Conservation (phyloP, 805 yeast genomes). For the Schizosaccharomyces lindneri region DNA sequence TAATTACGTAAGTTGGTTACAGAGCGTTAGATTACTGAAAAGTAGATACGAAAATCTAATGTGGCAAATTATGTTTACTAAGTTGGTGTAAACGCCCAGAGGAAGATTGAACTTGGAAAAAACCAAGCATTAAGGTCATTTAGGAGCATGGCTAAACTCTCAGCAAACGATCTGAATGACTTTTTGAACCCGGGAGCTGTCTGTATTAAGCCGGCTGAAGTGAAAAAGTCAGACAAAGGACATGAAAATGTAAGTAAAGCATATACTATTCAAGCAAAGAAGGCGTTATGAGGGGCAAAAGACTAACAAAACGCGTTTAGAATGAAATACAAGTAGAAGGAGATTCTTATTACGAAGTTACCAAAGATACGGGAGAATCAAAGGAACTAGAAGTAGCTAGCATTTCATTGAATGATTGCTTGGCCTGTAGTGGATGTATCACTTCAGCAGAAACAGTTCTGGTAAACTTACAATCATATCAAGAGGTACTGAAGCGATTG, state of each 20-base stretch:
- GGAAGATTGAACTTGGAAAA: neutral
- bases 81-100: neutral
- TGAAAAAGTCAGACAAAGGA: conserved; percentile 10
- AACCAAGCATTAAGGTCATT: neutral
- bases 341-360: conserved; percentile 44
- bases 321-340: conserved; percentile 32
- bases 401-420: conserved; percentile 72
- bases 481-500: conserved; percentile 27
- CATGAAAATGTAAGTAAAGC: neutral
- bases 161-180: conserved; percentile 80
- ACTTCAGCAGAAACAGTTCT: conserved; percentile 92
- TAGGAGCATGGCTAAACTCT: conserved; percentile 29
- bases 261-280: neutral
- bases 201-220: conserved; percentile 66
- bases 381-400: conserved; percentile 43
- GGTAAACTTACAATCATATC: conserved; percentile 73
- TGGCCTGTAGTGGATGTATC: conserved; percentile 92
- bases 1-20: too few species aligned
- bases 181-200: conserved; percentile 87
- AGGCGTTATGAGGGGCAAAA: neutral
- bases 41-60: too few species aligned
- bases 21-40: too few species aligned
- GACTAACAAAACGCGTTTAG: conserved; percentile 3
- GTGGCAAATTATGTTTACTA: neutral
- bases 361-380: conserved; percentile 19